These are phyloP conservation scores for Sodiomyces alkalinus DNA, from an alignment of 2,329 filamentous ascomycete genomes.

Conservation along the genomic window DNA sequence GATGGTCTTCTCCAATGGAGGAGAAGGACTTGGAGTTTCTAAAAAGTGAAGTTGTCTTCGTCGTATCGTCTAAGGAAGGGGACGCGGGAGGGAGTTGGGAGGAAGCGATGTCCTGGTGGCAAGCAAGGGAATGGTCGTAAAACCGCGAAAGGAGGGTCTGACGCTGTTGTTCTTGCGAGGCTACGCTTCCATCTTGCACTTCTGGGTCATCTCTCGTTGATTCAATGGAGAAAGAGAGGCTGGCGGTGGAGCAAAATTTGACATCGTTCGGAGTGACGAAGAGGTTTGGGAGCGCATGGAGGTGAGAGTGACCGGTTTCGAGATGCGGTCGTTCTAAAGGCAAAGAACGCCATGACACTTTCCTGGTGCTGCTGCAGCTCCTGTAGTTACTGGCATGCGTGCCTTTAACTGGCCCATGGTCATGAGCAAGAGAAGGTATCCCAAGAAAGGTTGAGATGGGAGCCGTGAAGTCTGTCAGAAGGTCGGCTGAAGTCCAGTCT, in stretches of 20 bases:
- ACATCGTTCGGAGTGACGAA: slow-evolving; percentile 14
- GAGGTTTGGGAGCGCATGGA: slow-evolving; percentile 18
- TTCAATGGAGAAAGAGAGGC: slow-evolving; percentile 20
- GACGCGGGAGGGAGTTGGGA: slow-evolving; percentile 36
- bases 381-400: no score
- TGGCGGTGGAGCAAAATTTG: slow-evolving; percentile 26
- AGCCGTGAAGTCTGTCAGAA: slow-evolving; percentile 11
- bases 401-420: no score
- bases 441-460: slow-evolving; percentile 9
- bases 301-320: slow-evolving; percentile 37
- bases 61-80: neutral
- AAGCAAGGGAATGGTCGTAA: slow-evolving; percentile 61
- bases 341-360: slow-evolving; percentile 40
- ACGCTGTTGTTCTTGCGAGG: neutral
- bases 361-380: no score
- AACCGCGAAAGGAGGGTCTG: slow-evolving; percentile 41
- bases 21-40: slow-evolving; percentile 19
- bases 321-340: slow-evolving; percentile 30
- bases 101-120: slow-evolving; percentile 50
- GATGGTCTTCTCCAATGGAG: slow-evolving; percentile 15
- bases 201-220: slow-evolving; percentile 1
- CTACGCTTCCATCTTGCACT: neutral
- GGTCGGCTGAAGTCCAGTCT: slow-evolving; percentile 13
- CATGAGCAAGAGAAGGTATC: no score
- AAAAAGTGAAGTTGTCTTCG: slow-evolving; percentile 17